Percentiles rank a stretch among this genome's conserved stretches.
phyloP scores from a whole-genome alignment of 1,139 yeast genomes.

The Kurtzmaniella quercitrusa region DNA sequence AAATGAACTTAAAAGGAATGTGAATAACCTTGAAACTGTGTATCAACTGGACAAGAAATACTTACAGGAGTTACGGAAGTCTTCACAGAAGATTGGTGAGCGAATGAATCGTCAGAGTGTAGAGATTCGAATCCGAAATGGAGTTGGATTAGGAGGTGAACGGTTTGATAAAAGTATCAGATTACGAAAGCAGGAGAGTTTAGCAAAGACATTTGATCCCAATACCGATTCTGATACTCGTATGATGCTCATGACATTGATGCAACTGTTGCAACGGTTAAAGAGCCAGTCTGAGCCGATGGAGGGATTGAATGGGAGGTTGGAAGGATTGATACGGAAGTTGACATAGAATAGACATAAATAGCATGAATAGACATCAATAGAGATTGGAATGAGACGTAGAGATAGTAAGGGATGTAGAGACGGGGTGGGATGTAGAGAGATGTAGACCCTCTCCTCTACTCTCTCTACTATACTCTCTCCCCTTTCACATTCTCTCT shows the following conservation, averaged over 20 bases:
- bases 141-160: conserved; percentile 6
- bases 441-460: neutral
- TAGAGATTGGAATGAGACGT: neutral
- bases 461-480: neutral
- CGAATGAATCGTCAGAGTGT: conserved; percentile 11
- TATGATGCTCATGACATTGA: conserved; percentile 16
- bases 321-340: conserved; percentile 21
- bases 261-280: conserved; percentile 17
- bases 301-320: conserved; percentile 20
- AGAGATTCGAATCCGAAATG: conserved; percentile 8
- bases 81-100: conserved; percentile 8
- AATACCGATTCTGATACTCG: conserved; percentile 21
- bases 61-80: conserved; percentile 23
- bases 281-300: conserved; percentile 16
- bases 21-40: conserved; percentile 18
- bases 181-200: conserved; percentile 1
- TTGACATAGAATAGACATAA: conserved; percentile 11
- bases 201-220: conserved; percentile 18
- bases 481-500: too few relatives aligned
- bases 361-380: too few relatives aligned
- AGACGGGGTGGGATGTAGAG: too few relatives aligned
- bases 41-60: conserved; percentile 32
- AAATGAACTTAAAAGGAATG: conserved; percentile 27
- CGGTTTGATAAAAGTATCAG: conserved; percentile 7
- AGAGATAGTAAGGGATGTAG: too few relatives aligned